Evolutionary conservation across 2,329 filamentous ascomycete species (phyloP).

Genomic region (Fusarium armeniacum): DNA sequence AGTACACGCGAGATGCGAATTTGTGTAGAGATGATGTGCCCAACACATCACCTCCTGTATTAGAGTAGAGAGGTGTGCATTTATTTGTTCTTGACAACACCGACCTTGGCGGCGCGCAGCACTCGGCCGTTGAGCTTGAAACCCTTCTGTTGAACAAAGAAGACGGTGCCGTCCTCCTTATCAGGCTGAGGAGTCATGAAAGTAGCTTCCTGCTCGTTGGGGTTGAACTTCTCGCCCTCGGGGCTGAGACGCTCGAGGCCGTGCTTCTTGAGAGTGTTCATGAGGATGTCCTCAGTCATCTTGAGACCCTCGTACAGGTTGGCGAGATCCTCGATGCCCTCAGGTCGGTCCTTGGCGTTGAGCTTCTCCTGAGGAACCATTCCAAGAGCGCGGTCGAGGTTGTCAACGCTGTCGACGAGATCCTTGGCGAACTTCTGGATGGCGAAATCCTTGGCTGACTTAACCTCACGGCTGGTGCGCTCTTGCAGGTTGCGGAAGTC

Average conservation of each 20-base stretch:
- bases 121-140: conserved; percentile 93
- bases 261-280: conserved; percentile 92
- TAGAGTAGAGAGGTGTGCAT: conserved; percentile 16
- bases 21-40: conserved; percentile 18
- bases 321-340: conserved; percentile 77
- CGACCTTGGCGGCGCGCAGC: conserved; percentile 93
- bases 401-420: conserved; percentile 94
- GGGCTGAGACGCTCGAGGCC: conserved; percentile 92
- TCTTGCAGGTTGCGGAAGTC: conserved; percentile 99
- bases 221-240: conserved; percentile 88
- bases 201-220: conserved; percentile 95
- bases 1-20: conserved; percentile 52
- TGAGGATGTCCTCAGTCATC: conserved; percentile 93
- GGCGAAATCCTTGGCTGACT: conserved; percentile 89
- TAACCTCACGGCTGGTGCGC: conserved; percentile 90
- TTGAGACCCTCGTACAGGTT: conserved; percentile 90
- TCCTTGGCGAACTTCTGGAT: conserved; percentile 97
- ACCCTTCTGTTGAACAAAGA: conserved; percentile 94
- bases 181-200: conserved; percentile 91
- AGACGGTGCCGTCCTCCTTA: conserved; percentile 91
- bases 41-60: conserved; percentile 16
- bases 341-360: conserved; percentile 62
- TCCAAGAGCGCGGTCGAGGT: conserved; percentile 90
- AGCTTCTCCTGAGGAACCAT: conserved; percentile 84
- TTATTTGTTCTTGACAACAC: conserved; percentile 87